Evolutionary conservation across 1,139 yeast genomes (phyloP).

Genomic region (Suhomyces atakaporum): DNA sequence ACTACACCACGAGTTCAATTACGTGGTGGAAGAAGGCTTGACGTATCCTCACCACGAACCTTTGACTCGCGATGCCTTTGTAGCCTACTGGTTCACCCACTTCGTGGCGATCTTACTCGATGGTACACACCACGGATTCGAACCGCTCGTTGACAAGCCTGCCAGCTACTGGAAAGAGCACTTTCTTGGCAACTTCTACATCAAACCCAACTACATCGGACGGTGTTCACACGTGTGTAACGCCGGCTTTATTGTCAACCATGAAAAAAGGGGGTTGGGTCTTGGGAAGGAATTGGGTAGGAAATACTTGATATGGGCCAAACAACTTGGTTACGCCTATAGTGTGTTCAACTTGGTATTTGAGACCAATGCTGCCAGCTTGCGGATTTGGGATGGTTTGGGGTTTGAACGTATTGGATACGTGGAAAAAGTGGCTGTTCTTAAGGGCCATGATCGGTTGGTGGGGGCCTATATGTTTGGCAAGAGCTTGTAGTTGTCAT

Average conservation of each 20-base stretch:
- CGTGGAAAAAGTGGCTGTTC: constrained; percentile 63
- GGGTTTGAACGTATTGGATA: constrained; percentile 76
- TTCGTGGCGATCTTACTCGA: constrained; percentile 49
- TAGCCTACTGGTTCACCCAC: constrained; percentile 44
- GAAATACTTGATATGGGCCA: constrained; percentile 65
- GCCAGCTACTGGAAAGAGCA: constrained; percentile 35
- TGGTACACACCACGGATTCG: constrained; percentile 30
- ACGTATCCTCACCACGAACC: constrained; percentile 47
- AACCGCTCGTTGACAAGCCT: constrained; percentile 19
- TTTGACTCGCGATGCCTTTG: constrained; percentile 35
- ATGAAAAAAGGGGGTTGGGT: constrained; percentile 55
- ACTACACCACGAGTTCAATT: constrained; percentile 43
- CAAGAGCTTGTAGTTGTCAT: constrained; percentile 41
- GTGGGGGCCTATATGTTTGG: constrained; percentile 73
- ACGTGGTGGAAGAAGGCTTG: constrained; percentile 50
- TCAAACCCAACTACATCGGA: constrained; percentile 78
- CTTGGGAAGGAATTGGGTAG: constrained; percentile 65
- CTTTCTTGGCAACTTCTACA: constrained; percentile 68
- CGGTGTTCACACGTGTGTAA: constrained; percentile 79
- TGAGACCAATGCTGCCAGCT: constrained; percentile 68
- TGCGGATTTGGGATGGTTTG: constrained; percentile 69
- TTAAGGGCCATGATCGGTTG: constrained; percentile 60
- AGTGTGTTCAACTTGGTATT: constrained; percentile 84
- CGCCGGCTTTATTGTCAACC: constrained; percentile 72
- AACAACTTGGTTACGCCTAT: constrained; percentile 68